Conservation (phyloP, 2,329 filamentous ascomycete genomes). For the Blumeria graminis region DNA sequence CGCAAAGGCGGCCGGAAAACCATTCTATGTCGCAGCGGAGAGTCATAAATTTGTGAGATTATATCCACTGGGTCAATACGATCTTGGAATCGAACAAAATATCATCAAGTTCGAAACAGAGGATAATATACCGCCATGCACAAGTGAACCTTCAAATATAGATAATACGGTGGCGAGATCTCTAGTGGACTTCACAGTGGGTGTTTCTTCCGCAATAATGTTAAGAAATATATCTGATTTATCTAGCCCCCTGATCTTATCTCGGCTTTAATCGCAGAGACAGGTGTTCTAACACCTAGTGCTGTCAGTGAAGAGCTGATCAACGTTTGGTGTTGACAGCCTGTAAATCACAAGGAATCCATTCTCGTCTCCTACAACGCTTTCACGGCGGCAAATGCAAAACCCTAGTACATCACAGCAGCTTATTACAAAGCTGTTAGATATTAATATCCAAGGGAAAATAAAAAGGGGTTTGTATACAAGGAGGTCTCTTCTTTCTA, state of each 20-base stretch:
- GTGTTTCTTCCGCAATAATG: conserved; percentile 7
- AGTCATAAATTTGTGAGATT: conserved; percentile 90
- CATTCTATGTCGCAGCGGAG: conserved; percentile 80
- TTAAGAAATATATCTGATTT: conserved; percentile 10
- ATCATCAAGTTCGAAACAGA: conserved; percentile 49
- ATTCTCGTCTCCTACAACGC: too few relatives aligned
- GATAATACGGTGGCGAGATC: conserved; percentile 12
- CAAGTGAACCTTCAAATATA: conserved; percentile 8
- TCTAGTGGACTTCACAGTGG: conserved; percentile 46
- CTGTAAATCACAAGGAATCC: too few relatives aligned
- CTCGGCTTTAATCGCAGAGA: conserved; percentile 52
- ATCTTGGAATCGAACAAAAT: conserved; percentile 57
- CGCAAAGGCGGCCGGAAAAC: conserved; percentile 39
- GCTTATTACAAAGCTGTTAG: too few relatives aligned
- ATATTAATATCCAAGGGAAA: too few relatives aligned
- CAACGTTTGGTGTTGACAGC: conserved; percentile 10
- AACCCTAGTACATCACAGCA: too few relatives aligned
- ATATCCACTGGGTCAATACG: conserved; percentile 60
- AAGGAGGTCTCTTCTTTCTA: too few relatives aligned
- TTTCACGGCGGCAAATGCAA: too few relatives aligned
- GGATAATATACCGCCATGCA: conserved; percentile 21
- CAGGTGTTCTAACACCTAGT: conserved; percentile 43
- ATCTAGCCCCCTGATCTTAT: conserved; percentile 40
- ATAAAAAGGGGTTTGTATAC: too few relatives aligned
- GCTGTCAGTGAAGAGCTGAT: conserved; percentile 49